Evolutionary conservation across 345 rosid genomes (phyloP).

Genomic region (Salix dunnii): DNA sequence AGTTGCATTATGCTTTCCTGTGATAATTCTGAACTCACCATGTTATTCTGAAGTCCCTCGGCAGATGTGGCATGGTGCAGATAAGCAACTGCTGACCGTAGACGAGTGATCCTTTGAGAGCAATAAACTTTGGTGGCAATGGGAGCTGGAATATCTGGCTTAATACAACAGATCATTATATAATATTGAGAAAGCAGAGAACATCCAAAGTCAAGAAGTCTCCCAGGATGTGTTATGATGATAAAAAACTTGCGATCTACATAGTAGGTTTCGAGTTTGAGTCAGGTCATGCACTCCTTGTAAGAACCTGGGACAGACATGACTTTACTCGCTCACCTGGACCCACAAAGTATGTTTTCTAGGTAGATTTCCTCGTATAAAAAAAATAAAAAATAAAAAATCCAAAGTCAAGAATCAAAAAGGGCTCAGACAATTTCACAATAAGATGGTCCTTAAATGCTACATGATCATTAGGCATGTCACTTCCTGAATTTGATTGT

Average conservation of each 20-base stretch:
- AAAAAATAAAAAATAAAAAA: too few relatives aligned
- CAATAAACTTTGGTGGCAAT: slow-evolving; percentile 53
- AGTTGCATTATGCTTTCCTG: slow-evolving; percentile 15
- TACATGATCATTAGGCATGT: slow-evolving; percentile 16
- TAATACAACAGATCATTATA: slow-evolving; percentile 2
- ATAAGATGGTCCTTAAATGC: neutral
- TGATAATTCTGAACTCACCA: slow-evolving; percentile 21
- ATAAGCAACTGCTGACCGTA: slow-evolving; percentile 34
- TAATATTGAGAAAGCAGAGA: slow-evolving; percentile 4
- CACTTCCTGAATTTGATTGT: slow-evolving; percentile 17
- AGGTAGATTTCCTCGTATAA: too few relatives aligned
- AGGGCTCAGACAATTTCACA: slow-evolving; percentile 4
- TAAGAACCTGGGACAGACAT: too few relatives aligned
- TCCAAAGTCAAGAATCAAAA: slow-evolving; percentile 4
- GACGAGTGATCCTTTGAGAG: slow-evolving; percentile 46
- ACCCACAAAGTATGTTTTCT: too few relatives aligned
- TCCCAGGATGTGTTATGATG: too few relatives aligned
- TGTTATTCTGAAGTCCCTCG: slow-evolving; percentile 16
- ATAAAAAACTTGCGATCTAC: too few relatives aligned
- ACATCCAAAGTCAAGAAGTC: neutral
- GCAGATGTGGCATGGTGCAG: slow-evolving; percentile 26
- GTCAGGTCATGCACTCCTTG: too few relatives aligned
- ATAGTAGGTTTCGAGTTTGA: too few relatives aligned
- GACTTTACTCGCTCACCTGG: too few relatives aligned
- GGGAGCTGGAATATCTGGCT: slow-evolving; percentile 45